phyloP scores from a whole-genome alignment of 805 yeast species.

The Kurtzmaniella fragi region DNA sequence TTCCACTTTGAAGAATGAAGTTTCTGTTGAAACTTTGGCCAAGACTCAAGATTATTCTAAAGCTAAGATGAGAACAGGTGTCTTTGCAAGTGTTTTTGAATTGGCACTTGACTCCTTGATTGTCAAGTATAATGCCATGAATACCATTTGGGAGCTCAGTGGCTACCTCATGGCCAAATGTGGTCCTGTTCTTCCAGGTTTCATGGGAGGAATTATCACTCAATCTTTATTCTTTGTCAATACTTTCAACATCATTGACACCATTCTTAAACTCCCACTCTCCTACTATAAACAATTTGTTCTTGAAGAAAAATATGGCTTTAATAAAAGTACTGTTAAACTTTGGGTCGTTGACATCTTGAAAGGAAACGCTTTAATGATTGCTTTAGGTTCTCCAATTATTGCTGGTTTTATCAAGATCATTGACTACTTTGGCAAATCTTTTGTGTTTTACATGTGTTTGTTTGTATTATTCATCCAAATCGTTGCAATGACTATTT shows the following conservation, averaged over 20 bases:
- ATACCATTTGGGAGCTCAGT: slow-evolving; percentile 37
- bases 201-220: slow-evolving; percentile 54
- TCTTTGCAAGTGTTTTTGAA: slow-evolving; percentile 48
- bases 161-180: slow-evolving; percentile 59
- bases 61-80: slow-evolving; percentile 69
- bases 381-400: slow-evolving; percentile 66
- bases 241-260: slow-evolving; percentile 46
- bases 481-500: slow-evolving; percentile 66
- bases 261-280: slow-evolving; percentile 60
- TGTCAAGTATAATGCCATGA: slow-evolving; percentile 51
- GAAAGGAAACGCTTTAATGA: slow-evolving; percentile 51
- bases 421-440: slow-evolving; percentile 72
- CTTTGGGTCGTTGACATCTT: slow-evolving; percentile 72
- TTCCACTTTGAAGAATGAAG: slow-evolving; percentile 57
- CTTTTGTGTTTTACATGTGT: slow-evolving; percentile 78
- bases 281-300: slow-evolving; percentile 78
- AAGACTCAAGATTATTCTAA: slow-evolving; percentile 76
- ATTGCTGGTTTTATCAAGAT: slow-evolving; percentile 74
- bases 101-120: slow-evolving; percentile 53
- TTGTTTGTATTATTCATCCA: slow-evolving; percentile 66
- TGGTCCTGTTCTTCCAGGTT: slow-evolving; percentile 33
- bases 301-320: slow-evolving; percentile 88
- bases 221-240: slow-evolving; percentile 64
- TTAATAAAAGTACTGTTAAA: slow-evolving; percentile 74
- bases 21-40: slow-evolving; percentile 66